Evolutionary conservation across 805 yeast species (phyloP).

Genomic region (Yamadazyma philogaea): DNA sequence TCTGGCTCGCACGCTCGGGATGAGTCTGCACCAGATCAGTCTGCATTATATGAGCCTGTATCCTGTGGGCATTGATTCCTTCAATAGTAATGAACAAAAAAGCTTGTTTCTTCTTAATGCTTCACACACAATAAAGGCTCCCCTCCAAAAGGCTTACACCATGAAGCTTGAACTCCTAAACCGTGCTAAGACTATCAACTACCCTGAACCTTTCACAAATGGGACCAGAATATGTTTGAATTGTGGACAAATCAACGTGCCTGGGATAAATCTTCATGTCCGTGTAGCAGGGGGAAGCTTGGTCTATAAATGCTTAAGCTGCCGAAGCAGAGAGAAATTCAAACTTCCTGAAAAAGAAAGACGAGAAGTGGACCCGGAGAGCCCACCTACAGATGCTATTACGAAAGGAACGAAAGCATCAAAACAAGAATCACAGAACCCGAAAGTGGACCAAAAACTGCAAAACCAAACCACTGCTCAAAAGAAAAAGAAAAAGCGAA

Average conservation of each 20-base stretch:
- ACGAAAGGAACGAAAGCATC: neutral
- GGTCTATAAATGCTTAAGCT: slow-evolving; percentile 17
- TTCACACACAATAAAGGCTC: slow-evolving; percentile 23
- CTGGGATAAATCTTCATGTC: slow-evolving; percentile 23
- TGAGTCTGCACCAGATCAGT: too few species aligned
- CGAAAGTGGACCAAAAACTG: slow-evolving; percentile 17
- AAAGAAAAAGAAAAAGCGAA: slow-evolving; percentile 43
- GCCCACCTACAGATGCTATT: neutral
- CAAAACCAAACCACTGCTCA: neutral
- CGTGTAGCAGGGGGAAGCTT: neutral
- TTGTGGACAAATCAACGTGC: slow-evolving; percentile 32
- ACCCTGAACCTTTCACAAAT: slow-evolving; percentile 26
- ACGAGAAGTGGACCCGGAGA: neutral
- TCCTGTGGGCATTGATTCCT: neutral
- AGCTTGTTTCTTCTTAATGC: slow-evolving; percentile 29
- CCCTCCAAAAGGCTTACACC: slow-evolving; percentile 26
- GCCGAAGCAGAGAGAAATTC: slow-evolving; percentile 3
- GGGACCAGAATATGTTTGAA: slow-evolving; percentile 23
- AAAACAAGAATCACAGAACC: slow-evolving; percentile 21
- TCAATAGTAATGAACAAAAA: slow-evolving; percentile 18
- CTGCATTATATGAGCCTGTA: neutral
- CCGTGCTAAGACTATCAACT: slow-evolving; percentile 23
- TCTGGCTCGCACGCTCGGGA: neutral
- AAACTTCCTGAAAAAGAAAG: neutral
- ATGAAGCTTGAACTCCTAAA: slow-evolving; percentile 20